These are phyloP conservation scores for Claviceps arundinis DNA, from an alignment of 2,329 filamentous ascomycete genomes.

Conservation along the genomic window DNA sequence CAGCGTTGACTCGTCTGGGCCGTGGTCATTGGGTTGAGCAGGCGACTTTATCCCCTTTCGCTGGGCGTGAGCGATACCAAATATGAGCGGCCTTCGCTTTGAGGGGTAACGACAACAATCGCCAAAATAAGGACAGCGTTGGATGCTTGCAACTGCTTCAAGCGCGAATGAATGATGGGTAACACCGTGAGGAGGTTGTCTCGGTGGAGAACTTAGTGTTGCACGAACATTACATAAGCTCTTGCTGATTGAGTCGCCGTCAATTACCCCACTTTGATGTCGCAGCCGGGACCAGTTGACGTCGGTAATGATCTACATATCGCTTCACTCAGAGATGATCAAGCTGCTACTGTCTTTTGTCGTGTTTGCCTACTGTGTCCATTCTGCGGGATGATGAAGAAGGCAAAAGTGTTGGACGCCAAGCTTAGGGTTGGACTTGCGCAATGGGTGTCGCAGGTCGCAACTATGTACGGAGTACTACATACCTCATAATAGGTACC, in stretches of 20 bases:
- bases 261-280: background rate
- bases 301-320: too few species aligned
- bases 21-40: conserved; percentile 14
- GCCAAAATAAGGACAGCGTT: background rate
- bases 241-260: too few species aligned
- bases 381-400: too few species aligned
- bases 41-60: background rate
- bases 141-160: background rate
- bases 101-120: background rate
- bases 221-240: conserved; percentile 3
- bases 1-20: conserved; percentile 24
- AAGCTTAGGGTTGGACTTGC: too few species aligned
- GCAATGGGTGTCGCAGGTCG: too few species aligned
- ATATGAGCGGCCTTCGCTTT: background rate
- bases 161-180: background rate
- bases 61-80: conserved; percentile 1
- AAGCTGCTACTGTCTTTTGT: too few species aligned
- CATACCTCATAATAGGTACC: too few species aligned
- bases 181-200: background rate
- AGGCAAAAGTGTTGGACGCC: too few species aligned
- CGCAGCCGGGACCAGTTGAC: background rate
- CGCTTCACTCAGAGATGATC: too few species aligned
- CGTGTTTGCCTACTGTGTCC: too few species aligned
- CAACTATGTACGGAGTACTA: too few species aligned
- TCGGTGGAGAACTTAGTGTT: background rate